Evolutionary conservation across 495 filamentous ascomycete genomes (phyloP).

Genomic region (Darksidea phi): DNA sequence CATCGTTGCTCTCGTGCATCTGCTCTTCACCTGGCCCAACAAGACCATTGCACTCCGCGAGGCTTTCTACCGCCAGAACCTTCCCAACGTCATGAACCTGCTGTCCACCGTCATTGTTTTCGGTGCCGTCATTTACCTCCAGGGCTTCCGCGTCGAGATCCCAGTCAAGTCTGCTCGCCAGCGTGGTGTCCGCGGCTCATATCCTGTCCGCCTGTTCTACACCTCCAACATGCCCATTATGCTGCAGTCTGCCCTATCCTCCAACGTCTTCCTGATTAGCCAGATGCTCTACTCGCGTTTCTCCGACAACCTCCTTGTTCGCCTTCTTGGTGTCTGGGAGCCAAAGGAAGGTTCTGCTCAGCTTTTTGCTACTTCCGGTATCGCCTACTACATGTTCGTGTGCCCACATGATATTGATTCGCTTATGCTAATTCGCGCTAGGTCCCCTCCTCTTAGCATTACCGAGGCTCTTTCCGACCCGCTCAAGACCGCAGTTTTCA

Average conservation of each 20-base stretch:
- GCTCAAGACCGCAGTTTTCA: constrained; percentile 93
- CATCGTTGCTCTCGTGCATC: constrained; percentile 96
- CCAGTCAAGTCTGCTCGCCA: constrained; percentile 99
- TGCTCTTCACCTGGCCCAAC: constrained; percentile 96
- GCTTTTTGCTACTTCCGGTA: constrained; percentile 85
- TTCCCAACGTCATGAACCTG: constrained; percentile 99
- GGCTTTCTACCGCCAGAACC: constrained; percentile 98
- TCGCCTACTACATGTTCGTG: constrained; percentile 90
- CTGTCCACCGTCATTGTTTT: constrained; percentile 91
- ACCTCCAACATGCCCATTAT: constrained; percentile 98
- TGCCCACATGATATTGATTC: not conserved
- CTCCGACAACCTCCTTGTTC: constrained; percentile 95
- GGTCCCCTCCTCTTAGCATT: constrained; percentile 91
- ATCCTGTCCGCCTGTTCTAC: constrained; percentile 79
- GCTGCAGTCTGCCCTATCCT: constrained; percentile 95
- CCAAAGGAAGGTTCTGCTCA: constrained; percentile 93
- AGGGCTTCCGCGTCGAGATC: constrained; percentile 99
- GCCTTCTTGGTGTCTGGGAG: constrained; percentile 97
- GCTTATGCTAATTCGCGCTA: constrained; percentile 14
- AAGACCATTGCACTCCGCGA: constrained; percentile 95
- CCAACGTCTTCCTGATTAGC: constrained; percentile 97
- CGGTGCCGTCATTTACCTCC: constrained; percentile 97
- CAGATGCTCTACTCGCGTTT: constrained; percentile 99
- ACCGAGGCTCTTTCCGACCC: constrained; percentile 94
- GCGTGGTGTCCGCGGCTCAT: constrained; percentile 89